These are phyloP conservation scores for Pezicula neosporulosa DNA, from an alignment of 2,329 filamentous ascomycete species.

Conservation along the genomic window DNA sequence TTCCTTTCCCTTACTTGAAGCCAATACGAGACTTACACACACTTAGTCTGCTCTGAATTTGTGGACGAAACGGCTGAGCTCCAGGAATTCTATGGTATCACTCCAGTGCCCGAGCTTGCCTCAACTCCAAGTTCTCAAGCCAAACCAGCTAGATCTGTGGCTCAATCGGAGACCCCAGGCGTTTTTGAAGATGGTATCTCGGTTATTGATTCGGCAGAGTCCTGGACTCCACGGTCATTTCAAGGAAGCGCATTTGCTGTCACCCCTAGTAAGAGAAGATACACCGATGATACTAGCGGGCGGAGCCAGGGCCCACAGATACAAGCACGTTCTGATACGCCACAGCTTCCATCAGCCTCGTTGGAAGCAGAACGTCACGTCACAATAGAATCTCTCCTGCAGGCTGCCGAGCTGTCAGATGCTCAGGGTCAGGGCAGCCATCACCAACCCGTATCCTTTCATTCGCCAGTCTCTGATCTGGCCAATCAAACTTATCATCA, in stretches of 20 bases:
- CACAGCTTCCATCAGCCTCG: not conserved
- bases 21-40: not conserved
- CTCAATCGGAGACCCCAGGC: not conserved
- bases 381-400: not conserved
- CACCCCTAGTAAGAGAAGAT: not conserved
- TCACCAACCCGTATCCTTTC: too few relatives aligned
- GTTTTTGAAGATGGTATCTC: not conserved
- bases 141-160: not conserved
- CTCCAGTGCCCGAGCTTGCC: not conserved
- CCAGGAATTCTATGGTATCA: slow-evolving; percentile 12
- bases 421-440: not conserved
- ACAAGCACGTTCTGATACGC: not conserved
- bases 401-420: not conserved
- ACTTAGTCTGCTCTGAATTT: slow-evolving; percentile 17
- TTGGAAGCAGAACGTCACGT: not conserved
- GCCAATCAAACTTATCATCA: too few relatives aligned
- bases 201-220: too few relatives aligned
- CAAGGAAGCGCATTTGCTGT: too few relatives aligned
- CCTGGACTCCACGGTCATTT: too few relatives aligned
- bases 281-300: not conserved
- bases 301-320: not conserved
- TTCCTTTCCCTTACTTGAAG: not conserved
- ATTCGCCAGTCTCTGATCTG: too few relatives aligned
- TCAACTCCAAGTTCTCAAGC: not conserved
- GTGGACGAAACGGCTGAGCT: slow-evolving; percentile 17